Evolutionary conservation across 192 early-diverging fungal species (phyloP), one percentile per base, ranked within the genome.

Genomic region (Coemansia nantahalensis): DNA sequence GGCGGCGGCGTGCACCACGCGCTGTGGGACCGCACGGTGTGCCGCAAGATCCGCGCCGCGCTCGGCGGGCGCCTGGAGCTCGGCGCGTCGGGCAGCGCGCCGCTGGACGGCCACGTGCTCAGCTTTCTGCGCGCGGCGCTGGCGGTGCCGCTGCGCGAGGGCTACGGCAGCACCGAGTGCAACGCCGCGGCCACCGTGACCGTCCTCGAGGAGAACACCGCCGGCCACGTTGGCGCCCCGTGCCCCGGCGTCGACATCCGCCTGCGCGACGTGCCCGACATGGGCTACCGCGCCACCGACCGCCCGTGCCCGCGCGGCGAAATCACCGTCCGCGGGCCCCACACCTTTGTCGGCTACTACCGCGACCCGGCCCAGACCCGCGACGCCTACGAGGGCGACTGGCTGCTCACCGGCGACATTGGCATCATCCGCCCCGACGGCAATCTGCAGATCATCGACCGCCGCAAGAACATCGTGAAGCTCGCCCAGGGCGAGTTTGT

Each of bases 401-500:
- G 92, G 92, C 75, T 83, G 32, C 69, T 83, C 54, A 90, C 89
- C 28, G 95, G 95, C 31, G 95, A 98, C 67, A 88, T 98, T 60
- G 91, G 88, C 39, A 62, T 78, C 51, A 80, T 87, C 65, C 85
- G 91, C 55, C 75, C 68, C 9, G 67, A 79, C 19, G 92, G 90
- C 15, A 80, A 84, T 23, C 21, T 96, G 36, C 68, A 68, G 40
- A 86, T 98, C 53, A 86, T 98, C 59, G 91, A 93, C 76, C 84
- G 92, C 38, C 69, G 86, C 22, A 92, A 86, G 75, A 85, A 87
- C 49, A 88, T 90, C 15, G 82, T 92, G 57, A 89, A 90, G 68
- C 74, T 95, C 39, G 74, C 88, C 16, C 90, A 94, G 56, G 94
- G 96, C 46, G 91, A 94, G 68, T 97, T 91, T 58, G 83, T 98